Base-by-base conservation (phyloP, 2,329 filamentous ascomycete species). In the Clonostachys sp. region DNA sequence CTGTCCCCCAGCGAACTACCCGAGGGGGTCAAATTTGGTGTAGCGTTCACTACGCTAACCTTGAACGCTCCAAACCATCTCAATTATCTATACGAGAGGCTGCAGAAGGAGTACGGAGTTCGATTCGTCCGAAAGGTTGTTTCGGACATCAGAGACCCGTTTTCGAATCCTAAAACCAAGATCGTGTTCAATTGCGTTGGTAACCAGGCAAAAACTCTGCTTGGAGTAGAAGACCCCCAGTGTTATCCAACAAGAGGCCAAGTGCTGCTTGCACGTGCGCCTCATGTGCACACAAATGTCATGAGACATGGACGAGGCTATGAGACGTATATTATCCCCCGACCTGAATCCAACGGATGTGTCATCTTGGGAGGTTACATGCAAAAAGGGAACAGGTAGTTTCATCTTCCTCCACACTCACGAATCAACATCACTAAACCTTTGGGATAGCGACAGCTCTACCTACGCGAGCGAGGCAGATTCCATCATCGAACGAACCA, bases 161-260 rank as follows among this genome's bases (percentile, higher is more conserved):
- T 58, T 41, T 39, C 47, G 4, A 60, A 50, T 34, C 12, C 18
- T 5, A 16, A 48, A 1, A 66, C 65, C 1, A 48, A 54, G 20
- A 45, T 66, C 9, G 62, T 65, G 8, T 63, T 66, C 49, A 65
- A 67, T 53, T 65, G 62, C 49, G 62, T 57, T 2, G 65, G 65
- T 24, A 64, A 62, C 30, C 62, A 60, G 2, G 61, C 68, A 4
- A 56, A 49, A 33, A 61, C 55, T 0, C 52, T 71, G 3, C 51
- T 56, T 1, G 67, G 66, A 8, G 64, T 71, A 1, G 48, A 57
- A 14, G 69, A 72, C 45, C 12, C 53, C 14, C 63, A 64, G 35
- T 69, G 67, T 45, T 71, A 62, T 42, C 67, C 69, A 2, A 72
- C 68, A 0, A 49, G 68, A 5, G 67, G 67, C 2, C 68, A 71